Base-by-base conservation (phyloP, 768 basidiomycete genomes). In the Amanita rubescens region DNA sequence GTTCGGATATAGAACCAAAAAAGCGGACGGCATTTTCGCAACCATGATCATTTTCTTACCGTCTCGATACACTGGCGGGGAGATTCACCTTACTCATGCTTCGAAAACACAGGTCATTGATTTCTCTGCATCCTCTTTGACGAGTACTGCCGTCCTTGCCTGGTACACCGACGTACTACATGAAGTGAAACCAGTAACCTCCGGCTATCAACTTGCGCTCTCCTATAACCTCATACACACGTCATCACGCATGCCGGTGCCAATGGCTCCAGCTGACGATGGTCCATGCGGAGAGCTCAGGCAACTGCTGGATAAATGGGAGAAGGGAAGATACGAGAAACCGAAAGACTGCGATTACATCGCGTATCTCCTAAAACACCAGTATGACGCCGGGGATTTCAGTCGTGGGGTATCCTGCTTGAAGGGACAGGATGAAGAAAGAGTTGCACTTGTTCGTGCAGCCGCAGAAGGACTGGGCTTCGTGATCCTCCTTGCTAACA, bases 131-230 rank as follows among this genome's bases (percentile, higher is more conserved):
- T 54, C 58, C 11, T 73, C 73, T n/a, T 48, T 63, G 1, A 45
- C 63, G 6, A 59, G 60, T 3, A 76, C 73, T 0, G 62, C 72
- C 1, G 60, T 75, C 11, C 62, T 79, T 4, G 68, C 78, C 1
- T 81, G 78, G 76, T 78, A 80, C 58, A 78, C 75, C 24, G 78
- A 78, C 51, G 78, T 78, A 46, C 64, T 63, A 43, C 76, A 78
- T 60, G 75, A 76, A 65, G 71, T 79, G 55, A 75, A 75, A 55
- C 71, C 74, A 5, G 64, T 79, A 44, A 75, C 71, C 0, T 69
- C 71, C 12, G 79, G 79, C 3, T 77, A 75, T 52, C 73, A 75
- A 1, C 70, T 80, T 0, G 78, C 76, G 0, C 69, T 80, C 5
- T 73, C 77, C 0, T 80, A 75, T 62, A 79, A 78, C 55, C 68